Conservation (phyloP, 495 filamentous ascomycete genomes). For the Penicillium lividum region DNA sequence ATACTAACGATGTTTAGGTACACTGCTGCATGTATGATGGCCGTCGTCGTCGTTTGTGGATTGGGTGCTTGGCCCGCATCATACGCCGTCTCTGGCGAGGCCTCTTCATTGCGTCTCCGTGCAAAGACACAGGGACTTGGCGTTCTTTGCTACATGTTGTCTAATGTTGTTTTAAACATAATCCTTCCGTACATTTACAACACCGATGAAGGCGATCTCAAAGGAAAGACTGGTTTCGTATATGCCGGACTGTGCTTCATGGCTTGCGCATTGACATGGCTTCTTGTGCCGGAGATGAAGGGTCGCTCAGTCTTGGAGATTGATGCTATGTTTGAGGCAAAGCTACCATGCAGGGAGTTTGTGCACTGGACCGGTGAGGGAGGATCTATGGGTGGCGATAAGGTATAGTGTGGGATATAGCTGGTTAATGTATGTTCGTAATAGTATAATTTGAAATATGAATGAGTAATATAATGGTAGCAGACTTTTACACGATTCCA, state of each 20-base stretch:
- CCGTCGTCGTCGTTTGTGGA: conserved; percentile 25
- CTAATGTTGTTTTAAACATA: conserved; percentile 20
- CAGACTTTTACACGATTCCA: too few species aligned
- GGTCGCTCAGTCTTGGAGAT: conserved; percentile 24
- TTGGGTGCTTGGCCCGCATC: conserved; percentile 35
- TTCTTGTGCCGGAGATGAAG: conserved; percentile 29
- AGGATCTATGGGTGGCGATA: neutral
- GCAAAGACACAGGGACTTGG: conserved; percentile 25
- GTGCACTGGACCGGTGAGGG: conserved; percentile 9
- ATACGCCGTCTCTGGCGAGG: conserved; percentile 22
- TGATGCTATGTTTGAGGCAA: conserved; percentile 28
- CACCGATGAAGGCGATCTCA: conserved; percentile 24
- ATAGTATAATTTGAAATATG: neutral
- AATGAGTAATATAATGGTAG: neutral
- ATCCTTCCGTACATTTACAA: conserved; percentile 30
- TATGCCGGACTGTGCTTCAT: conserved; percentile 25
- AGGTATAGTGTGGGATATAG: neutral
- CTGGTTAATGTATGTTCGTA: neutral
- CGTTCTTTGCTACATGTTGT: conserved; percentile 21
- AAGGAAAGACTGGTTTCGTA: conserved; percentile 28
- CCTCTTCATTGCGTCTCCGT: conserved; percentile 27
- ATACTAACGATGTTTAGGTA: conserved; percentile 24
- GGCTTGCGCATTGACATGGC: conserved; percentile 16
- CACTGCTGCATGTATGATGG: conserved; percentile 28
- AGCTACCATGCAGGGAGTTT: conserved; percentile 11